Evolutionary conservation across 352 stramenopile genomes (phyloP).

Genomic region (Hyphochytrium catenoides): DNA sequence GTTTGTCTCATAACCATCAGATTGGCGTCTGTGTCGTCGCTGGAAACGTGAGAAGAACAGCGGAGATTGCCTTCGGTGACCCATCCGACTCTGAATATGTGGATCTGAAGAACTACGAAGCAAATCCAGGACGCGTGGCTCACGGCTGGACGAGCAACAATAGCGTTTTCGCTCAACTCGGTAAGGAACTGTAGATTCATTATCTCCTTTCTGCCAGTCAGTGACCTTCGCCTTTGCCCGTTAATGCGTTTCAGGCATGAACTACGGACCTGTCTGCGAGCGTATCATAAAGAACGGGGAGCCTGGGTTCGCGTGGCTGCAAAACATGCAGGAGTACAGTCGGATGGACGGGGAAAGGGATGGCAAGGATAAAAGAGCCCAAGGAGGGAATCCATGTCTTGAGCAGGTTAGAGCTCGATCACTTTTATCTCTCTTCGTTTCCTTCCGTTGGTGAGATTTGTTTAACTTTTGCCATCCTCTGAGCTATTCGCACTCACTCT

Average conservation of each 20-base stretch:
- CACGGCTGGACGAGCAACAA: constrained; percentile 85
- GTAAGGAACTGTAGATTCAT: too few species aligned
- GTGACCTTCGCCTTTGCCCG: too few species aligned
- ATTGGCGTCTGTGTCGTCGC: constrained; percentile 66
- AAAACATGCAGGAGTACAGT: constrained; percentile 72
- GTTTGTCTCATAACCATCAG: too few species aligned
- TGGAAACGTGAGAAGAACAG: constrained; percentile 71
- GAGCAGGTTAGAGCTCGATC: constrained; percentile 63
- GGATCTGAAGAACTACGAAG: constrained; percentile 69
- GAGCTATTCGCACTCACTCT: too few species aligned
- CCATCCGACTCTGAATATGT: constrained; percentile 59
- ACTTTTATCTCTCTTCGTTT: constrained; percentile 9
- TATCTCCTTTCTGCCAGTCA: too few species aligned
- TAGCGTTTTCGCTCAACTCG: constrained; percentile 66
- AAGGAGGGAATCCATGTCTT: constrained; percentile 70
- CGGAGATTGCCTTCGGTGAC: constrained; percentile 79
- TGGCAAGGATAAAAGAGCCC: constrained; percentile 41
- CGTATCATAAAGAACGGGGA: constrained; percentile 65
- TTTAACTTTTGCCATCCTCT: too few species aligned
- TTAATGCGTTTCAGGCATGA: too few species aligned
- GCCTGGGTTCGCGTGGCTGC: constrained; percentile 76
- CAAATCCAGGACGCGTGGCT: constrained; percentile 54
- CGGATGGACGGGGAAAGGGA: constrained; percentile 64
- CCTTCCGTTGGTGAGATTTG: too few species aligned
- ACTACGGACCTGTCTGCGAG: constrained; percentile 60